These are phyloP conservation scores for Tubosaeta sp. DNA, from an alignment of 768 basidiomycete genomes.

Conservation along the genomic window DNA sequence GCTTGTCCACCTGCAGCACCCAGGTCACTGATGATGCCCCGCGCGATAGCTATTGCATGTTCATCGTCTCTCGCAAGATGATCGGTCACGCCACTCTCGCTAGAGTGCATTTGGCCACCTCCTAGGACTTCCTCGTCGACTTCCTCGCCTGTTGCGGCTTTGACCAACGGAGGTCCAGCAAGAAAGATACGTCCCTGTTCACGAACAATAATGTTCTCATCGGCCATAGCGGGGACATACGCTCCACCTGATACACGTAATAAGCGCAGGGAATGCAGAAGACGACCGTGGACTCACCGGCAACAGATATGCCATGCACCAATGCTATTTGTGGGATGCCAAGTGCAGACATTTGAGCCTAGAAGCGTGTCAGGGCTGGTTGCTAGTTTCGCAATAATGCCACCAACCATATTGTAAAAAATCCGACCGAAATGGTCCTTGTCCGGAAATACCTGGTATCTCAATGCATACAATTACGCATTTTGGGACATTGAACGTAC, in stretches of 20 bases:
- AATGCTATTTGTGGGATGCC: conserved; percentile 90
- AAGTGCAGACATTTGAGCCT: conserved; percentile 91
- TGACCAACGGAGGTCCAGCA: conserved; percentile 91
- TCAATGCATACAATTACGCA: background rate
- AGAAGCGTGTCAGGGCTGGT: conserved; percentile 11
- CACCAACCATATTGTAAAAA: conserved; percentile 88
- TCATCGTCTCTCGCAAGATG: conserved; percentile 83
- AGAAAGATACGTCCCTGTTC: conserved; percentile 93
- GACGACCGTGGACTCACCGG: conserved; percentile 41
- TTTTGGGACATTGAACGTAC: conserved; percentile 24
- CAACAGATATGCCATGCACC: conserved; percentile 93
- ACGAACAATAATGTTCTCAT: conserved; percentile 86
- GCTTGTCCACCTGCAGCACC: conserved; percentile 56
- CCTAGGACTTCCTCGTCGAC: conserved; percentile 92
- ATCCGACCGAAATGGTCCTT: conserved; percentile 94
- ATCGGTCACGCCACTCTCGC: conserved; percentile 87
- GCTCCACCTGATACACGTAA: conserved; percentile 59
- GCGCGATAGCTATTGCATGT: conserved; percentile 76
- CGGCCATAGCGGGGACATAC: conserved; percentile 95
- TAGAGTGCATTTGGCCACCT: conserved; percentile 87
- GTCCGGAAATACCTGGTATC: conserved; percentile 75
- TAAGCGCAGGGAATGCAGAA: conserved; percentile 2
- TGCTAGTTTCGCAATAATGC: background rate
- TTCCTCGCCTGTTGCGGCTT: conserved; percentile 90
- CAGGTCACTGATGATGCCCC: conserved; percentile 73